Evolutionary conservation across 257 asterid genomes (phyloP), one percentile per base, ranked within the genome.

Genomic region (Plantago elongata): DNA sequence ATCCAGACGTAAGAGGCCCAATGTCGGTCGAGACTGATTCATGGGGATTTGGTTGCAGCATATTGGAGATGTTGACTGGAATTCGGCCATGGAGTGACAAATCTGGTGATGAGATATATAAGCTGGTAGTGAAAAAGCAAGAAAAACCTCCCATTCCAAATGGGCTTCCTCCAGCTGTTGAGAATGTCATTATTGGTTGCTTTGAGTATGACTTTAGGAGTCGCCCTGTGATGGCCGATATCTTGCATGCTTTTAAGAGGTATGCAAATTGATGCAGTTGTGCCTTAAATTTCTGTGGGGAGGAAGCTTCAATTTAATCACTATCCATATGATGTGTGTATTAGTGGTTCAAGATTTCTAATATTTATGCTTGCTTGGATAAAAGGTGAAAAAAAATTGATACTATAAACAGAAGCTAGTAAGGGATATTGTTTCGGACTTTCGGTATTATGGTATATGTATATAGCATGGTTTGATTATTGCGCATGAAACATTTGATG

Each of bases 31-130:
- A 91, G 85, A 84, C 95, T 44, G 95, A 91, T 75, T 91, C 96
- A 2, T 91, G 98, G 96, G 95, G 95, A 68, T 91, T 91, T 44
- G 96, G 90, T 49, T 88, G 95, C 88, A 82, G 95, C 71, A 81
- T 91, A 52, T 72, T 88, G 78, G 98, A 91, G 74, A 88, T 91
- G 96, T 69, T 91, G 63, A 86, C 95, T 37, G 98, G 98, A 34
- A 63, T 56, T 70, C 87, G 71, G 75, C 98, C 98, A 51, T 91
- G 96, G 98, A 75, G 77, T 69, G 96, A 95, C 71, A 88, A 86
- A 75, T 84, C 96, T 11, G 71, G 75, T 13, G 87, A 84, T 54
- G 95, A 88, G 72, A 86, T 91, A 38, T 78, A 78, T 76, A 71
- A 71, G 65, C 65, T 74, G 64, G 88, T 88, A 12, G 95, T 86